phyloP scores from a whole-genome alignment of 1,284 basidiomycete species.

The Apiotrichum akiyoshidainum region DNA sequence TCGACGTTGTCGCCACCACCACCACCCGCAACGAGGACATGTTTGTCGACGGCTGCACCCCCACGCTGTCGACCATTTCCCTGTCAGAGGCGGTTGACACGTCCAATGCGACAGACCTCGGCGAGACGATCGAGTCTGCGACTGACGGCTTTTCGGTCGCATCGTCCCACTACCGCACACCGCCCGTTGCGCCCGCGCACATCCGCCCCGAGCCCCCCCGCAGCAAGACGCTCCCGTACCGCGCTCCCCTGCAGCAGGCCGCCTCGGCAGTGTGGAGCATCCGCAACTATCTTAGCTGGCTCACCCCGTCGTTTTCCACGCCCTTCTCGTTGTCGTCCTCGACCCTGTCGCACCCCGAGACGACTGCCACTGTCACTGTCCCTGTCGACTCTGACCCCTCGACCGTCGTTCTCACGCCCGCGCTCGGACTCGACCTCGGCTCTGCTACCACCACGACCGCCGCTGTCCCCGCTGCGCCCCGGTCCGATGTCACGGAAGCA shows the following conservation, averaged over 20 bases:
- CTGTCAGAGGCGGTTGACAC: conserved; percentile 43
- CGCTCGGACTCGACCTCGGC: conserved; percentile 1
- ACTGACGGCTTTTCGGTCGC: conserved; percentile 34
- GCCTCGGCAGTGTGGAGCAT: conserved; percentile 41
- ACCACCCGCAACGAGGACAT: conserved; percentile 12
- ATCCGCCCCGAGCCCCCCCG: background rate
- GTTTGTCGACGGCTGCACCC: conserved; percentile 33
- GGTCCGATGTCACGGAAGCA: background rate
- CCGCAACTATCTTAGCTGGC: conserved; percentile 38
- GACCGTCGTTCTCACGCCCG: background rate
- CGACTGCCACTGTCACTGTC: background rate
- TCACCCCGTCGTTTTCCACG: conserved; percentile 33
- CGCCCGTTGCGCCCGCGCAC: background rate
- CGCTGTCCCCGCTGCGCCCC: background rate
- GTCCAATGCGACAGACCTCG: conserved; percentile 25
- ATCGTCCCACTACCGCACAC: conserved; percentile 18
- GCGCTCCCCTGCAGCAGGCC: conserved; percentile 30
- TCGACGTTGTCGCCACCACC: conserved; percentile 35
- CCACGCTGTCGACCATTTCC: conserved; percentile 44
- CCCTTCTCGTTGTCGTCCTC: conserved; percentile 5
- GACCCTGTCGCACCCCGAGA: conserved; percentile 5
- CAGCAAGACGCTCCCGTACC: conserved; percentile 18
- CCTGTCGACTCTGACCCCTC: background rate
- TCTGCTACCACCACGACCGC: background rate
- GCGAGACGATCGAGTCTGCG: conserved; percentile 32